These are phyloP conservation scores for Lagerstroemia speciosa DNA, from an alignment of 345 rosid species.

Conservation along the genomic window DNA sequence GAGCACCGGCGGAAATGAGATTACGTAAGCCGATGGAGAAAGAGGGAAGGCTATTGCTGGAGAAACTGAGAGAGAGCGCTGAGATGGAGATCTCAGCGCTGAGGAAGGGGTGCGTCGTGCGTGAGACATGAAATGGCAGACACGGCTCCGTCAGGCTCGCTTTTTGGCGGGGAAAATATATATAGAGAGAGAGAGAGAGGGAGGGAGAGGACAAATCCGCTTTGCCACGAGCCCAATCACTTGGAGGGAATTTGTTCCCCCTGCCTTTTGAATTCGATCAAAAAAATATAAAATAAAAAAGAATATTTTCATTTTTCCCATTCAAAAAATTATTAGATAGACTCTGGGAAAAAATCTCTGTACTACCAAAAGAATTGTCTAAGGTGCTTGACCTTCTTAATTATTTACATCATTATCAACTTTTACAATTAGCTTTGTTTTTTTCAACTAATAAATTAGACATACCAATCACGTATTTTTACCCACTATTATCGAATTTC, in stretches of 20 bases:
- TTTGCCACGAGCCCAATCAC: slow-evolving; percentile 34
- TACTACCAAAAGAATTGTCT: too few relatives aligned
- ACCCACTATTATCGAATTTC: too few relatives aligned
- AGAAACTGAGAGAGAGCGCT: not conserved
- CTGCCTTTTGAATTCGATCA: not conserved
- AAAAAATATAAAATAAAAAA: not conserved
- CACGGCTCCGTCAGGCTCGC: slow-evolving; percentile 9
- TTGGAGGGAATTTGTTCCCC: slow-evolving; percentile 68
- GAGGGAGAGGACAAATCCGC: slow-evolving; percentile 9
- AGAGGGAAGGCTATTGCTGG: too few relatives aligned
- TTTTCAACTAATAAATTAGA: too few relatives aligned
- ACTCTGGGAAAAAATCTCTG: not conserved
- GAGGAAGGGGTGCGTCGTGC: too few relatives aligned
- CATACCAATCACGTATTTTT: too few relatives aligned
- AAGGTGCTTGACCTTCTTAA: too few relatives aligned
- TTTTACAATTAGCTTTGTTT: too few relatives aligned
- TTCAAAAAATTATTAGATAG: not conserved
- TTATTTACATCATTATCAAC: too few relatives aligned
- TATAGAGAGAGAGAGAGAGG: slow-evolving; percentile 6
- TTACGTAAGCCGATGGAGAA: too few relatives aligned
- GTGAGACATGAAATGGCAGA: slow-evolving; percentile 5
- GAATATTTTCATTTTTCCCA: not conserved
- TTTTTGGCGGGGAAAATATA: slow-evolving; percentile 23
- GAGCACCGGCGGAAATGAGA: slow-evolving; percentile 10
- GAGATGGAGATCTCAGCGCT: slow-evolving; percentile 1